phyloP scores from a whole-genome alignment of 1,284 basidiomycete genomes.

The Ceratobasidium papillatum region DNA sequence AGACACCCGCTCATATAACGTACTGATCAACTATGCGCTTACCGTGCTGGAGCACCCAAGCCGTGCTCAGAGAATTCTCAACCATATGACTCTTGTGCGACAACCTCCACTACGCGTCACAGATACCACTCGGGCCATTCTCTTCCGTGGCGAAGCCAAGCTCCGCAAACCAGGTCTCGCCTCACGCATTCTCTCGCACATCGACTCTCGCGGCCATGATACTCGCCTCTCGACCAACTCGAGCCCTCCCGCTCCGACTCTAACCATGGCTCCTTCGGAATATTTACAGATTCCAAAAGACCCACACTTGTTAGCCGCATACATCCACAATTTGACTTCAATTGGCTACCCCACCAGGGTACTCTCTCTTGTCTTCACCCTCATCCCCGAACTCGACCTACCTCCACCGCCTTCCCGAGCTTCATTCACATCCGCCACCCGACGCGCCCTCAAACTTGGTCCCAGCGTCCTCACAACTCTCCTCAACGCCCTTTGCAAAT shows the following conservation, averaged over 20 bases:
- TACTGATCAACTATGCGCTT: conserved; percentile 71
- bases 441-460: conserved; percentile 54
- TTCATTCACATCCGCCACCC: conserved; percentile 48
- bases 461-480: conserved; percentile 66
- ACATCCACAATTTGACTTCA: conserved; percentile 62
- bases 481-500: conserved; percentile 68
- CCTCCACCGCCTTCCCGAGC: conserved; percentile 56
- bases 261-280: background rate
- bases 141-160: conserved; percentile 55
- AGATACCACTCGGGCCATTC: conserved; percentile 63
- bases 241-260: background rate
- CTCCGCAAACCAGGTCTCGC: conserved; percentile 18
- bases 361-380: conserved; percentile 57
- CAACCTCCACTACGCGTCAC: conserved; percentile 57
- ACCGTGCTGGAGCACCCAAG: conserved; percentile 63
- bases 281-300: background rate
- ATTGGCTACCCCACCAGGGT: conserved; percentile 60
- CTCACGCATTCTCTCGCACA: conserved; percentile 2
- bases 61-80: conserved; percentile 60
- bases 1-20: conserved; percentile 62
- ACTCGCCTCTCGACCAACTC: background rate
- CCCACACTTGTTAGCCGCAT: conserved; percentile 45
- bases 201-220: conserved; percentile 12
- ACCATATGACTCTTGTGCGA: conserved; percentile 62
- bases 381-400: conserved; percentile 64